Base-by-base conservation (phyloP, 495 filamentous ascomycete genomes). In the Lichina pygmaea region DNA sequence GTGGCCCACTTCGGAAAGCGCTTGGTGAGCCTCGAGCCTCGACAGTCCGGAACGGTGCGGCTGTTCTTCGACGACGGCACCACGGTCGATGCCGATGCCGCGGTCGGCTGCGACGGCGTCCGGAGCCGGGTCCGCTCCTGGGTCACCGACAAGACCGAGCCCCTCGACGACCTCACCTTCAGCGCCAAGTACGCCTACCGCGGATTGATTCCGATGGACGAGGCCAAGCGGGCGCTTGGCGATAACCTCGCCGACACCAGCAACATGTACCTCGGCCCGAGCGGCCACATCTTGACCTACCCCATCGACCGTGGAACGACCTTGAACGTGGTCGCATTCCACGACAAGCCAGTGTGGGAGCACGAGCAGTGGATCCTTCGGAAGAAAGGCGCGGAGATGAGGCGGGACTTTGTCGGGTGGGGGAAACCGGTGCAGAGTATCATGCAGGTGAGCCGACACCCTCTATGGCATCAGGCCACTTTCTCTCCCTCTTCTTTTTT, bases 61-160 rank as follows among this genome's bases (percentile, higher is more conserved):
- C 51, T 67, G 4, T 34, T 61, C 3, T 78, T 81, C 47, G 48
- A 49, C 0, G 74, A 78, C 54, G 73, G 74, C 6, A 66, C 52
- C 0, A 60, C 49, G 3, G 71, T 60, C 0, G 57, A 64, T 48
- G 67, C 66, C 8, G 67, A 70, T 48, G 64, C 64, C 17, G 65
- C 72, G 2, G 60, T 76, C 39, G 71, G 70, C 8, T 72, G 68
- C 49, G 72, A 76, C 47, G 72, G 72, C 0, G 66, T 76, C 42
- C 71, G 67, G 42, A 73, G 70, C 0, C 57, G 57, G 44, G 62
- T 68, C 3, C 58, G 70, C 17, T 52, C 64, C 34, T 42, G 66
- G 30, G 37, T 75, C 2, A 49, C 70, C 0, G 64, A 62, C 2
- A 48, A 50, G n/a, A 53, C 51, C 9, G 57, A 61, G 48, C 62